Evolutionary conservation across 2,329 filamentous ascomycete genomes (phyloP).

Genomic region (Aphanocladium album): DNA sequence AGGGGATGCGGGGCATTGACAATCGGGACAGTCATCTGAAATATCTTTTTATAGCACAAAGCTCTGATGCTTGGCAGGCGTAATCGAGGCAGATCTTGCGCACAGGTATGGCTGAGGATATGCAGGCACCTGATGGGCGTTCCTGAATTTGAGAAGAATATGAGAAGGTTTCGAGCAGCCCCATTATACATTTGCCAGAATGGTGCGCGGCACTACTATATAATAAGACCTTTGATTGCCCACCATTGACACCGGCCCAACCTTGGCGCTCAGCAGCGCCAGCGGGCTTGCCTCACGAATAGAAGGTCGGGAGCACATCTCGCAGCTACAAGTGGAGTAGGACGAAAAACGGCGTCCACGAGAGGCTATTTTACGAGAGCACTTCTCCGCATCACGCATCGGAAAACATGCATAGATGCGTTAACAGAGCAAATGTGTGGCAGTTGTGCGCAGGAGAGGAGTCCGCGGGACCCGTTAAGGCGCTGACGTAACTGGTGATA

Average conservation of each 20-base stretch:
- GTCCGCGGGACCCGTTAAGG: neutral
- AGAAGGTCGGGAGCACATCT: neutral
- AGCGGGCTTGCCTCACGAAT: neutral
- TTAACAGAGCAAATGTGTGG: neutral
- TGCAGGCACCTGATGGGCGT: neutral
- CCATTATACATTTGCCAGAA: neutral
- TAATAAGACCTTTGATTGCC: neutral
- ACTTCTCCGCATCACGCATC: neutral
- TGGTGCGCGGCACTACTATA: neutral
- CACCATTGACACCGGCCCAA: neutral
- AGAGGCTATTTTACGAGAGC: slow-evolving; percentile 1
- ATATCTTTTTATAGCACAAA: neutral
- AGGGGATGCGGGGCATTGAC: slow-evolving; percentile 36
- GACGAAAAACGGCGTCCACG: neutral
- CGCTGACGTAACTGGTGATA: neutral
- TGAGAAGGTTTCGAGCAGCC: neutral
- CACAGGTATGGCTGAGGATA: neutral
- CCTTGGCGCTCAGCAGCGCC: neutral
- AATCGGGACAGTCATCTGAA: slow-evolving; percentile 6
- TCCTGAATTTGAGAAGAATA: neutral
- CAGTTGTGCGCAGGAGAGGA: neutral
- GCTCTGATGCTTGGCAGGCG: neutral
- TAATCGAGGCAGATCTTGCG: neutral
- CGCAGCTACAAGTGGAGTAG: slow-evolving; percentile 2
- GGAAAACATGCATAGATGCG: neutral